Evolutionary conservation across 305 asterid species (phyloP), one percentile per base, ranked within the genome.

Genomic region (Fraxinus velutina): DNA sequence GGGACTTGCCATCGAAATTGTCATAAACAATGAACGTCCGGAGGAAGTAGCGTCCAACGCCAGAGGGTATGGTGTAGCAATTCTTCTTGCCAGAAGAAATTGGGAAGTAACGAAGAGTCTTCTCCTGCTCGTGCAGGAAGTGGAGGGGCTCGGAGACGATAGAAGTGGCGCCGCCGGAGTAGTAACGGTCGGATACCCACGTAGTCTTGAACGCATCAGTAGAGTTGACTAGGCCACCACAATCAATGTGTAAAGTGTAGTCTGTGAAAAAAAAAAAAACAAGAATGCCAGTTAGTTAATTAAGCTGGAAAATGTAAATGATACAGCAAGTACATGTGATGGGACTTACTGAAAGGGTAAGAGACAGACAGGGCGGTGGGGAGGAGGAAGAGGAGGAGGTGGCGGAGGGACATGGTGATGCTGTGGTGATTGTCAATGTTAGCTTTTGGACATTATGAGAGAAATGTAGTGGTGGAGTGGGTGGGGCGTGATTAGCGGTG

Each of bases 1-100:
- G 96, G 0, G 92, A 81, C 72, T 90, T 91, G 1, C 99, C 99
- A 81, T 96, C 90, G 88, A 78, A 96, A 72, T 96, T 96, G 44
- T 96, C 98, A 84, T 96, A 96, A 2, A 92, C 99, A 24, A 87
- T 93, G 86, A 96, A 96, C 0, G 95, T 89, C 75, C 99, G 96
- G 82, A 96, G 88, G 79, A 89, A 86, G 86, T 86, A 90, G 7
- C 90, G 87, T 62, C 88, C 91, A 2, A 27, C 81, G 73, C 85
- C 60, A 84, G 83, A 0, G 36, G 98, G 96, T 57, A 96, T 81
- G 13, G 89, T 77, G 86, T 96, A 94, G 89, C 99, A 94, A 47
- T 92, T 96, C 89, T 94, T 93, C 87, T 96, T 96, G 10, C 97
- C 98, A 30, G 88, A 75, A 15, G 99, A 86, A 80, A 92, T 71